Base-by-base conservation (phyloP, 768 basidiomycete genomes). In the Naganishia randhawae region DNA sequence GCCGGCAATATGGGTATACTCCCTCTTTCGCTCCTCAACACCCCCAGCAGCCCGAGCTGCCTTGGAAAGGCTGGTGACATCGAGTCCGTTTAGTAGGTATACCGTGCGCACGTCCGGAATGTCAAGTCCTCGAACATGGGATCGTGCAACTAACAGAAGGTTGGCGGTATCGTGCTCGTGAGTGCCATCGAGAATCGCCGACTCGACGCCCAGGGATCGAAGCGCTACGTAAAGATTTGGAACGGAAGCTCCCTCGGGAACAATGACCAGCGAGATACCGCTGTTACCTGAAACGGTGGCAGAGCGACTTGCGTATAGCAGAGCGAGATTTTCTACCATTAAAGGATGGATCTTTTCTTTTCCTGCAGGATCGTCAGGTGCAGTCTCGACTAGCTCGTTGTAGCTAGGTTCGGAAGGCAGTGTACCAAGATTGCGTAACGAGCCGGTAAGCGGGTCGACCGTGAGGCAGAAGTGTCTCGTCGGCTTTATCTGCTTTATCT, bases 1-100 rank as follows among this genome's bases (percentile, higher is more conserved):
- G 8, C 66, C 66, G 19, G 66, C 66, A 33, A 67, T 41, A 48
- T 67, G 66, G 22, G 25, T 33, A 25, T 67, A 67, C 50, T 67
- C 66, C 48, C 66, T 52, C 54, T 67, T 42, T 8, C 48, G 52
- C 27, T 67, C 66, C 17, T 41, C 66, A 2, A 67, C 50, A 0
- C 66, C 66, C 3, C 66, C 66, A 29, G 50, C 53, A 3, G 53
- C 39, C 1, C 54, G 48, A 39, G 39, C 39, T 13, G 39, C 19
- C 41, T 67, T 67, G 37, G 52, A 55, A 7, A 67, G 37, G 31
- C 39, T 37, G 54, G 27, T 41, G 8, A 67, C 53, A 14, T 54
- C 54, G 9, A 67, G 54, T 10, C 66, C 66, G 29, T 54, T 54
- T 5, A 67, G 66, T 6, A 67, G 35, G 54, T 55, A 67, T 16